These are phyloP conservation scores for Hymenoscyphus scutula DNA, from an alignment of 2,329 filamentous ascomycete species.

Conservation along the genomic window DNA sequence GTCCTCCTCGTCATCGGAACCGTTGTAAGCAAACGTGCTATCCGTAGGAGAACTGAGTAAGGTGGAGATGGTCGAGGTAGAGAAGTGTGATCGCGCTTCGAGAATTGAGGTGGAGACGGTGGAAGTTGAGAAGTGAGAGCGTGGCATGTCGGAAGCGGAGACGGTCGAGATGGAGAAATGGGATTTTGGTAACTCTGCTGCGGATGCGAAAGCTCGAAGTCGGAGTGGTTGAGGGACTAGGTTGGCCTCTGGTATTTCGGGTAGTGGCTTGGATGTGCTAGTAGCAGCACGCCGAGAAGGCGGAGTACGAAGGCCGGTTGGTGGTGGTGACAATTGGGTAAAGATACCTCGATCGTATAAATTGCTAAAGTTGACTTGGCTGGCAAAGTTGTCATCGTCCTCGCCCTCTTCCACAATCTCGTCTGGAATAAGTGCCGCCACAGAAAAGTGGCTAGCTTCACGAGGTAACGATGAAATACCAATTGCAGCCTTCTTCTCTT, in stretches of 20 bases:
- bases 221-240: slow-evolving; percentile 23
- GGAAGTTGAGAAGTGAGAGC: background rate
- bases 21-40: slow-evolving; percentile 29
- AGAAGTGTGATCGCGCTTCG: background rate
- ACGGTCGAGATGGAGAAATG: slow-evolving; percentile 35
- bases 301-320: slow-evolving; percentile 23
- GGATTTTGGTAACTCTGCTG: slow-evolving; percentile 27
- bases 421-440: slow-evolving; percentile 41
- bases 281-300: slow-evolving; percentile 13
- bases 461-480: slow-evolving; percentile 30
- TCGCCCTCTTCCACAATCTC: slow-evolving; percentile 50
- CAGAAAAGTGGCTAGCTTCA: slow-evolving; percentile 45
- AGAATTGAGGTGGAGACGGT: background rate
- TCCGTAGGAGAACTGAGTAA: slow-evolving; percentile 27
- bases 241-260: slow-evolving; percentile 27
- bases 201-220: slow-evolving; percentile 20
- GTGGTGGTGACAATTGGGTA: slow-evolving; percentile 32
- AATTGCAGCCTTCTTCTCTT: slow-evolving; percentile 47
- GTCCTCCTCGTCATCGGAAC: slow-evolving; percentile 24
- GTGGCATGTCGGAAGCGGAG: slow-evolving; percentile 19
- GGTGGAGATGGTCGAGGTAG: slow-evolving; percentile 31
- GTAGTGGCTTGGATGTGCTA: slow-evolving; percentile 31
- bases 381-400: slow-evolving; percentile 64
- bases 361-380: slow-evolving; percentile 27
- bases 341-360: slow-evolving; percentile 24